These are phyloP conservation scores for Lachancea sp. DNA, from an alignment of 805 yeast species.

Conservation along the genomic window DNA sequence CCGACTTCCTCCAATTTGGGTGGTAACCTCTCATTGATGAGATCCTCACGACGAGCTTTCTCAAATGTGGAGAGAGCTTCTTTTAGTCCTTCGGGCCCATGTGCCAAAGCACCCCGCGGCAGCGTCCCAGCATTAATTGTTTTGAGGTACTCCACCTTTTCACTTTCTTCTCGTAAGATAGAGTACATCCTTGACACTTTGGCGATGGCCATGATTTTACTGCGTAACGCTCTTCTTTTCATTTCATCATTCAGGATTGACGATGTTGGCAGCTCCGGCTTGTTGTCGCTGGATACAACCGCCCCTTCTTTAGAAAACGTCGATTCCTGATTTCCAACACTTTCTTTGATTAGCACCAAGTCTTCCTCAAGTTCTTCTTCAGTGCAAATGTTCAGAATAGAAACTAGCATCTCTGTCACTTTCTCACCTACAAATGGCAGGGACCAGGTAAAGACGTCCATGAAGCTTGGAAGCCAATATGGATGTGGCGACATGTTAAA, in stretches of 20 bases:
- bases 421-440: slow-evolving; percentile 96
- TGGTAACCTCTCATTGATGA: slow-evolving; percentile 81
- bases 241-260: slow-evolving; percentile 27
- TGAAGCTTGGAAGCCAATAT: slow-evolving; percentile 91
- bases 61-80: slow-evolving; percentile 66
- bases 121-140: slow-evolving; percentile 64
- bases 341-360: slow-evolving; percentile 44
- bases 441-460: slow-evolving; percentile 98
- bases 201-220: slow-evolving; percentile 94
- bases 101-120: slow-evolving; percentile 79
- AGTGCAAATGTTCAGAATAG: slow-evolving; percentile 87
- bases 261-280: slow-evolving; percentile 1
- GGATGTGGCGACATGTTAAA: slow-evolving; percentile 93
- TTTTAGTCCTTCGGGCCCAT: slow-evolving; percentile 76
- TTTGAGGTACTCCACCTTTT: slow-evolving; percentile 74
- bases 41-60: slow-evolving; percentile 75
- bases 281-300: slow-evolving; percentile 4
- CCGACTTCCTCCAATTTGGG: slow-evolving; percentile 60
- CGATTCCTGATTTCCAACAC: slow-evolving; percentile 31
- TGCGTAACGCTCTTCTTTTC: slow-evolving; percentile 55
- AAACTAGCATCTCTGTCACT: slow-evolving; percentile 85
- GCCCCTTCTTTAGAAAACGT: slow-evolving; percentile 10
- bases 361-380: slow-evolving; percentile 88
- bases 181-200: slow-evolving; percentile 89
- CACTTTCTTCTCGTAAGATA: slow-evolving; percentile 81